Base-by-base conservation (phyloP, 768 basidiomycete genomes). In the Mycena galopus region DNA sequence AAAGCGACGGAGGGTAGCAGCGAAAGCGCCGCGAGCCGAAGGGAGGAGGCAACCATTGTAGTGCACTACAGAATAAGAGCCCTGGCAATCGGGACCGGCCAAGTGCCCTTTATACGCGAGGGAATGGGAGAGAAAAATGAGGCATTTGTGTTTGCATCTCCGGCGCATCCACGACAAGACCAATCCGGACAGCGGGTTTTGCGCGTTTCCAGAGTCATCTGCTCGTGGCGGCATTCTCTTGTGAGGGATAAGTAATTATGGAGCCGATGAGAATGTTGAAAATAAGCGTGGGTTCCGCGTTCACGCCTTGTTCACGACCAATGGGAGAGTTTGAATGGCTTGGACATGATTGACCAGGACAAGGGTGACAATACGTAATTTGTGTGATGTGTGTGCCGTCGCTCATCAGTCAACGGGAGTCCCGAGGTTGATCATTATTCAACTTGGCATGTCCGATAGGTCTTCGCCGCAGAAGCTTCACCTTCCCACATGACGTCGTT, bases 1-100 rank as follows among this genome's bases (percentile, higher is more conserved):
- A 51, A 73, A 68, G 12, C 50, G 27, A 60, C 71, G 19, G 62
- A 64, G 7, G 71, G 71, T 35, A 73, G 71, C 61, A 73, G 71
- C 66, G 71, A 16, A 4, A 73, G 16, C 2, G 67, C 71, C 57
- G 71, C 71, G 30, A 73, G 37, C 61, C 67, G 66, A 23, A 72
- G 65, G 42, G 61, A 72, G 55, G 55, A 59, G 71, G 71, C 66
- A 62, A 68, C 23, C 71, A 73, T 73, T 59, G 60, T 58, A 37
- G 57, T 50, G 56, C 44, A 30, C 29, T 60, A 56, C 61, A 73
- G 57, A 59, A 51, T 21, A 47, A 59, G 47, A 64, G 56, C 66
- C 61, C 57, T 73, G 56, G 21, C n/a, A n/a, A 6, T 64, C 71
- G 71, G 66, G 27, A 50, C 57, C 71, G 71, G n/a, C 6, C 6